phyloP scores from a whole-genome alignment of 176 grass and related monocot species.

The Otatea glauca region DNA sequence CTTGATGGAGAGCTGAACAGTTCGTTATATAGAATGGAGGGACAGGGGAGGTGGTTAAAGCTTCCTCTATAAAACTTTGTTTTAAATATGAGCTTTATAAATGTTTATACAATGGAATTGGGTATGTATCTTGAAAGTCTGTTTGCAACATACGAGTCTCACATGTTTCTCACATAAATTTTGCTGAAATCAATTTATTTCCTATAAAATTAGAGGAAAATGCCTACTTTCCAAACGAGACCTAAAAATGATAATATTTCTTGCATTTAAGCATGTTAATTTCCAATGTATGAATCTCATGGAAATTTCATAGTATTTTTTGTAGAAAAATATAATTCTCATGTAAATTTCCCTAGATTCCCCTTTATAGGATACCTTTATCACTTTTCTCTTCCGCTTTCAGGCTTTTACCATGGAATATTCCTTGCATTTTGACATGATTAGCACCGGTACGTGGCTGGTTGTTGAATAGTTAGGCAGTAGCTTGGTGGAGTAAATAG shows the following conservation, averaged over 20 bases:
- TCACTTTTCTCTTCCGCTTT: background rate
- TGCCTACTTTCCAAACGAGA: background rate
- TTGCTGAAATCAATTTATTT: background rate
- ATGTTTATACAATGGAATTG: background rate
- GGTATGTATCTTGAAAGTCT: background rate
- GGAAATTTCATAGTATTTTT: too few species aligned
- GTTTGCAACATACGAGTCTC: background rate
- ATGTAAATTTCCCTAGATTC: background rate
- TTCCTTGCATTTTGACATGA: constrained; percentile 16
- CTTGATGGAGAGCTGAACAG: constrained; percentile 12
- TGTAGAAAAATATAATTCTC: too few species aligned
- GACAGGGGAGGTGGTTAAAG: background rate
- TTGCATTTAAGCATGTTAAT: background rate
- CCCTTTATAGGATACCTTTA: background rate
- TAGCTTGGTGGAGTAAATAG: constrained; percentile 34
- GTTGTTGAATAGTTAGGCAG: constrained; percentile 35
- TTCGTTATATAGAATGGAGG: constrained; percentile 34
- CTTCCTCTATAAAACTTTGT: background rate
- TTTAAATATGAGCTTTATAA: background rate
- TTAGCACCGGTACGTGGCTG: background rate
- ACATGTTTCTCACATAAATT: background rate
- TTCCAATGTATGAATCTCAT: background rate
- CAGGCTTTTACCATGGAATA: constrained; percentile 2
- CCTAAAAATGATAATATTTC: background rate
- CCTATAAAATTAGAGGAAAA: background rate